Base-by-base conservation (phyloP, 2,329 filamentous ascomycete genomes). In the Epichloe sylvatica region DNA sequence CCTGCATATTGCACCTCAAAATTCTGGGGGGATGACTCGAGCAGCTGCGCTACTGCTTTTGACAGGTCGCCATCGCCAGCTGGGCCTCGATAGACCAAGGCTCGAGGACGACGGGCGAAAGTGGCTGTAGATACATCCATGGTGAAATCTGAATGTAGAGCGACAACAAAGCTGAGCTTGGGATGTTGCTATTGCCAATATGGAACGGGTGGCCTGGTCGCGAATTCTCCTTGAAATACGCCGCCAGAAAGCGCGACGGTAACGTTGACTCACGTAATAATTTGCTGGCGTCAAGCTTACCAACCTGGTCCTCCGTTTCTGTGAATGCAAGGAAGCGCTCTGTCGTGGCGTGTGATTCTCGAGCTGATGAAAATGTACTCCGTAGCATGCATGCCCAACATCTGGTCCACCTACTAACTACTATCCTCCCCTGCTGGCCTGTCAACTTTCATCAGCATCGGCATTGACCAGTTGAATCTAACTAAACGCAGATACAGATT, bases 71-170 rank as follows among this genome's bases (percentile, higher is more conserved):
- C 36, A 34, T 51, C 52, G 17, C 54, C 52, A 5, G 53, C 51
- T 0, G 55, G 52, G 6, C 57, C 56, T 17, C 56, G 56, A 48
- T 59, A 60, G 15, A 60, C 57, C 5, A 60, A 46, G 15, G 56
- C 56, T 35, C 45, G 39, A 1, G 51, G 51, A n/a, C 48, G 51
- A 37, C 34, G 19, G 43, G 23, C 37, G 15, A 39, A 17, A 35
- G 47, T 13, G 41, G 36, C 19, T 7, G 39, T 15, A 35, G 45
- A 4, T 21, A n/a, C 11, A 36, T 47, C 30, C 47, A 52, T 52
- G 40, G 40, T 34, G 23, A 33, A n/a, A 23, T 3, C 4, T 23
- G 30, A 33, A 13, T 38, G 4, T 5, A 6, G 25, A 21, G 7
- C 25, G 30, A 44, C 17, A 21, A 17, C 8, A 30, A 19, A 19